Evolutionary conservation across 2,329 filamentous ascomycete species (phyloP), one percentile per base, ranked within the genome.

Genomic region (Stachybotrys echinatus): DNA sequence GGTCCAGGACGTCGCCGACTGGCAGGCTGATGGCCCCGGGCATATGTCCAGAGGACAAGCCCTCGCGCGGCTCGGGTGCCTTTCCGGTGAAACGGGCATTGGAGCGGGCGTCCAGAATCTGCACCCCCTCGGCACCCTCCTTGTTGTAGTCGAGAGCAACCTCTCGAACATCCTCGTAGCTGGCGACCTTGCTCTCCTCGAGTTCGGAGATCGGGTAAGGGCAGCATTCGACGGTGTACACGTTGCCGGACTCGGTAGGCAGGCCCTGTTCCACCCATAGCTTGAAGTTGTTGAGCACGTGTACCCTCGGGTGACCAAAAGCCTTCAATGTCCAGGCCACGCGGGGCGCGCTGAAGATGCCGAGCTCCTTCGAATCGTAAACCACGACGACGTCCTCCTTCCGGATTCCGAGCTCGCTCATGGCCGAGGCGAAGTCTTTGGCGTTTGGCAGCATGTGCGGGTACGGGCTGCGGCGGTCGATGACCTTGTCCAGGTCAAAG

Each of bases 231-330:
- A 86, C 79, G 50, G 73, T 82, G 67, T 83, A 85, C 48, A 88
- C 70, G 66, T 88, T 73, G 47, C 92, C 92, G n/a, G 83, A 84
- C 72, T 96, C 91, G 1, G 85, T 87, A 0, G 91, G 88, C 56
- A 85, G 81, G 2, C 88, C 90, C 62, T 95, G 78, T 31, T 92
- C 87, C 2, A 92, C 85, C 90, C 92, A 99, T n/a, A 88, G 71
- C 67, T 86, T 88, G 73, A 96, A 99, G 73, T 99, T 99, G 74
- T 99, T 95, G 49, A 99, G 73, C 18, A 99, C 72, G 67, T 96
- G 91, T 14, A 99, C 92, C 55, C 83, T 86, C 42, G 83, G 75
- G 66, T 99, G 94, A 2, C 94, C 94, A 67, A 97, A 97, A 31
- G 90, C 83, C 61, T 83, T 84, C 56, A 99, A 75, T 2, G 92